phyloP scores from a whole-genome alignment of 83 land plant genomes.

The Isoetes engelmannii region DNA sequence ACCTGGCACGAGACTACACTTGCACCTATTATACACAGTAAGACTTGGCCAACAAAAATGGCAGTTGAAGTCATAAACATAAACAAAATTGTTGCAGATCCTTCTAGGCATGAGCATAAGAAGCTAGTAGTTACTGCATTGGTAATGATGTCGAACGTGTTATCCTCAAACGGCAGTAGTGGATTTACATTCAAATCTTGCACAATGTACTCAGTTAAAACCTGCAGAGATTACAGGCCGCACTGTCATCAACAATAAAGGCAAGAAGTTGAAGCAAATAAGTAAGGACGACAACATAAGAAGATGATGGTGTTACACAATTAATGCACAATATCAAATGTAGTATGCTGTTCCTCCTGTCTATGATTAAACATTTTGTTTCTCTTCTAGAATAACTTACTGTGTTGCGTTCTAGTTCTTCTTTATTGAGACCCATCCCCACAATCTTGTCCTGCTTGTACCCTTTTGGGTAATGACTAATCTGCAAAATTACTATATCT shows the following conservation, averaged over 20 bases:
- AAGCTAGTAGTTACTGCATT: conserved; percentile 54
- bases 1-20: no score
- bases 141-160: conserved; percentile 82
- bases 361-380: background rate
- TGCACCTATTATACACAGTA: no score
- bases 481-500: conserved; percentile 31
- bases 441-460: conserved; percentile 84
- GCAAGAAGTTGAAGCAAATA: background rate
- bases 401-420: conserved; percentile 73
- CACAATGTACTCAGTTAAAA: conserved; percentile 75
- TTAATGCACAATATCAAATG: background rate
- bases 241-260: background rate
- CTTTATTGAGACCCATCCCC: conserved; percentile 88
- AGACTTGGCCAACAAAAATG: no score
- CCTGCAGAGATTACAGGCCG: conserved; percentile 35
- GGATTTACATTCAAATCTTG: conserved; percentile 85
- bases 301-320: background rate
- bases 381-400: conserved; percentile 26
- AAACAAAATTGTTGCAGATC: no score
- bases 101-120: no score
- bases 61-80: no score
- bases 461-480: conserved; percentile 84
- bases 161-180: conserved; percentile 77
- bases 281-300: background rate
- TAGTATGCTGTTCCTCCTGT: background rate